phyloP scores from a whole-genome alignment of 495 filamentous ascomycete genomes.

The Lindgomyces ingoldianus region DNA sequence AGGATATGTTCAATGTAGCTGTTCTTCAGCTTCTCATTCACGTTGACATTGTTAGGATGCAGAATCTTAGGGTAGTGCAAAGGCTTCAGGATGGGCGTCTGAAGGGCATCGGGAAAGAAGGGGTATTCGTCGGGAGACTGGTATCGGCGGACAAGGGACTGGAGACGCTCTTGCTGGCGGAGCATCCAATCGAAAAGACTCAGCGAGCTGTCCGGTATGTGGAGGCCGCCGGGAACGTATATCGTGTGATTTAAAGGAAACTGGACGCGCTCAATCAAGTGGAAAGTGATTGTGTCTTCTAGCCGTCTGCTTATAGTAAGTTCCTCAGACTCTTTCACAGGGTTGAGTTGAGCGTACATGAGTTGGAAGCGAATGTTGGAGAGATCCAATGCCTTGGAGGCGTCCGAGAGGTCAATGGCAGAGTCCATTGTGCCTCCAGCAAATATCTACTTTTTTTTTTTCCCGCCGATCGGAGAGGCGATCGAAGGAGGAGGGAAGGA shows the following conservation, averaged over 20 bases:
- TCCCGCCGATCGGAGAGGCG: not conserved
- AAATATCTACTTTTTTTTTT: not conserved
- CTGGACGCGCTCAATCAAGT: slow-evolving; percentile 96
- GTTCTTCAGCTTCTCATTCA: slow-evolving; percentile 83
- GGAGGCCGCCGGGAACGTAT: slow-evolving; percentile 77
- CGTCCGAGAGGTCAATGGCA: slow-evolving; percentile 82
- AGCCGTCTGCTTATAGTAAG: slow-evolving; percentile 64
- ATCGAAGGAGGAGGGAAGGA: not conserved
- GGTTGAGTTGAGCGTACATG: slow-evolving; percentile 59
- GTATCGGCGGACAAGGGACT: slow-evolving; percentile 93
- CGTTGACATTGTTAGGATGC: slow-evolving; percentile 88
- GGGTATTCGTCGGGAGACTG: slow-evolving; percentile 96
- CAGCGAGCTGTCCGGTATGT: slow-evolving; percentile 68
- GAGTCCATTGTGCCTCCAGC: slow-evolving; percentile 68
- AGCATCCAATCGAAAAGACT: slow-evolving; percentile 95
- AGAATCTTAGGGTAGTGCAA: slow-evolving; percentile 88
- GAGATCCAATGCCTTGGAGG: slow-evolving; percentile 81
- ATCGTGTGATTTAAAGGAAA: slow-evolving; percentile 91
- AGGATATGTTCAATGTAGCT: slow-evolving; percentile 83
- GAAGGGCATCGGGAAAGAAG: slow-evolving; percentile 85
- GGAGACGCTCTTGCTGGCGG: slow-evolving; percentile 80
- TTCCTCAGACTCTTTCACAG: not conserved
- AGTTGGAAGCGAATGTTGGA: slow-evolving; percentile 92
- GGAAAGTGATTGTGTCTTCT: slow-evolving; percentile 98
- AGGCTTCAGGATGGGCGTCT: slow-evolving; percentile 80